Conservation (phyloP, 2,329 filamentous ascomycete genomes). For the Fusarium dlaminii region DNA sequence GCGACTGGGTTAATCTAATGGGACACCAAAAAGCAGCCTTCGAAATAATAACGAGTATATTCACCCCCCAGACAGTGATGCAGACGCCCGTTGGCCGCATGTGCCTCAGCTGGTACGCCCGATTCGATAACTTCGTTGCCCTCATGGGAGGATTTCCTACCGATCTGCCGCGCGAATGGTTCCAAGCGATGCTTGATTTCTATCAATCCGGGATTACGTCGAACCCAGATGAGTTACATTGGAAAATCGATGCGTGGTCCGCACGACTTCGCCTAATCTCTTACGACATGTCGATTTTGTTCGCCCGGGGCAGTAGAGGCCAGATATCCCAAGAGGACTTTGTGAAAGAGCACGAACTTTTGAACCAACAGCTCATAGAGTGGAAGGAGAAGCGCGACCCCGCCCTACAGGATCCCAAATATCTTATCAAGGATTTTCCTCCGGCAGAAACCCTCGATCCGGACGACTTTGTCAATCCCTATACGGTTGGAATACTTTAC, state of each 20-base stretch:
- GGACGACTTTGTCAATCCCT: slow-evolving; percentile 79
- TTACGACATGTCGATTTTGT: slow-evolving; percentile 82
- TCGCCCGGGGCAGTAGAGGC: slow-evolving; percentile 72
- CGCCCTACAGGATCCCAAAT: slow-evolving; percentile 67
- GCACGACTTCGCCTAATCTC: slow-evolving; percentile 77
- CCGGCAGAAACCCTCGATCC: slow-evolving; percentile 59
- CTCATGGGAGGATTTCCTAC: slow-evolving; percentile 83
- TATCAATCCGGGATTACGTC: slow-evolving; percentile 66
- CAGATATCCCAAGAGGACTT: slow-evolving; percentile 74
- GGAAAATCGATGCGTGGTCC: slow-evolving; percentile 73
- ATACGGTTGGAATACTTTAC: slow-evolving; percentile 74
- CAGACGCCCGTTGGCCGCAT: slow-evolving; percentile 75
- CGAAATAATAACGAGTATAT: slow-evolving; percentile 80
- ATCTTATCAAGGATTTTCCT: slow-evolving; percentile 71
- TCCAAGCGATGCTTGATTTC: slow-evolving; percentile 70
- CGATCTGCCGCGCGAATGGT: slow-evolving; percentile 81
- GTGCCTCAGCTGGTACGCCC: slow-evolving; percentile 87
- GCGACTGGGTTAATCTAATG: slow-evolving; percentile 94
- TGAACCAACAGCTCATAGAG: slow-evolving; percentile 58
- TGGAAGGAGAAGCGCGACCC: slow-evolving; percentile 69
- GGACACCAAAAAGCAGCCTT: slow-evolving; percentile 92
- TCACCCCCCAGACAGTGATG: slow-evolving; percentile 79
- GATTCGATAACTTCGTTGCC: slow-evolving; percentile 86
- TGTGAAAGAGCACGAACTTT: slow-evolving; percentile 64
- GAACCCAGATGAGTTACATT: slow-evolving; percentile 70